A percentile compares a stretch with the other conserved stretches of the same genome.
Conservation (phyloP, 345 rosid species). For the Eucalyptus guilfoylei region DNA sequence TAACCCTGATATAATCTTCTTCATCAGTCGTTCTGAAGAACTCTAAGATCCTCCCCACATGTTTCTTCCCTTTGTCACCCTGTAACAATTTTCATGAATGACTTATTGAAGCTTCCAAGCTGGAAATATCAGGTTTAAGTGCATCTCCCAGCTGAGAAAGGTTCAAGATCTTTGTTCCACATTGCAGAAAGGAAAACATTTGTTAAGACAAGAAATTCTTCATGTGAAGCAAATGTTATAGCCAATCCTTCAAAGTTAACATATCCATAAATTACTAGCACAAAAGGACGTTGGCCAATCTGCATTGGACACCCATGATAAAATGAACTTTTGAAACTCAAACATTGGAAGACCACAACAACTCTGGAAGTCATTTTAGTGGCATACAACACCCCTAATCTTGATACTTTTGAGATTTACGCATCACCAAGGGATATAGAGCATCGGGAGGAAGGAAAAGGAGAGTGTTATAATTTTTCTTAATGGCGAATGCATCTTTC, state of each 20-base stretch:
- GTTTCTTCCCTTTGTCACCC: conserved; percentile 54
- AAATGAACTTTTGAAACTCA: neutral
- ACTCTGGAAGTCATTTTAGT: neutral
- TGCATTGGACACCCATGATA: neutral
- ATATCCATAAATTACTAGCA: neutral
- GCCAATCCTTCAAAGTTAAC: neutral
- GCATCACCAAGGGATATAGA: neutral
- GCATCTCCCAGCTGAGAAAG: neutral
- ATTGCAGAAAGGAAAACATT: neutral
- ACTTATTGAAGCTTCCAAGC: neutral
- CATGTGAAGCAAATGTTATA: neutral
- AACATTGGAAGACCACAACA: neutral
- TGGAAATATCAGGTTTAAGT: neutral
- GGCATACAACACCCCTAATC: neutral
- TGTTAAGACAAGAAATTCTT: neutral
- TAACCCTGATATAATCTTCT: conserved; percentile 76
- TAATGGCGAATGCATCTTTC: neutral
- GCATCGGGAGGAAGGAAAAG: neutral
- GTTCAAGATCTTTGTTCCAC: neutral
- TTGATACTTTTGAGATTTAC: neutral
- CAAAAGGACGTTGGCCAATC: neutral
- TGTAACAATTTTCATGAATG: conserved; percentile 9
- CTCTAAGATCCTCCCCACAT: conserved; percentile 69
- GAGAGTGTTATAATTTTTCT: neutral
- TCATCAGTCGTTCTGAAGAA: conserved; percentile 65